Base-by-base conservation (phyloP, 768 basidiomycete species). In the Amanita pseudoporphyria region DNA sequence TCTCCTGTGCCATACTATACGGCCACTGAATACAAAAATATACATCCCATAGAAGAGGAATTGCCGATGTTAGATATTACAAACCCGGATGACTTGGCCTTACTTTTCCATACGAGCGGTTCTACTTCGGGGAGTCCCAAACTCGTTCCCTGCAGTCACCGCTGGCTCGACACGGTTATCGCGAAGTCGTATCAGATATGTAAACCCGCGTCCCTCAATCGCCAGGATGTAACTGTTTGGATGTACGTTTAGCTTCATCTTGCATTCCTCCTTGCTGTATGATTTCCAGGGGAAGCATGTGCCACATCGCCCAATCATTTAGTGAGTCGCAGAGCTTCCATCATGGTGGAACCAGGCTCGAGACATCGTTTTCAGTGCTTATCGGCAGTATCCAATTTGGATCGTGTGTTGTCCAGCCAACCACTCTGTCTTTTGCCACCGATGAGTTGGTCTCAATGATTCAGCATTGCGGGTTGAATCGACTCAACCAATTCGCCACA, bases 111-210 rank as follows among this genome's bases (percentile, higher is more conserved):
- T 62, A 87, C 87, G 9, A 83, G 81, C 52, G 87, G 87, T 13
- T 87, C 85, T 33, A 88, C 87, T 6, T 87, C 84, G n/a, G 86
- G 85, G 43, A 83, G 78, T 58, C 87, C 87, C 0, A 88, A 87
- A 59, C 78, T 88, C 22, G 82, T 89, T 0, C 84, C 78, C 13
- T 82, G 82, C 64, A 83, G 67, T 57, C 79, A 77, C 56, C 72
- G 66, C 24, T 88, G 86, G 87, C 54, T 89, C 24, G 64, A 76
- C 53, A 64, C 74, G n/a, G 77, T 76, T 2, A 64, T 80, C 45
- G 57, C 69, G n/a, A 89, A 89, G 63, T 78, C 83, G 33, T 61
- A 67, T 51, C 70, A 72, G 52, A 69, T 77, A 47, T 71, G 71
- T 51, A 62, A 59, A 55, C 81, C 82, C 44, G 65, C 62, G 52